Evolutionary conservation across 306 rosid genomes (phyloP).

Genomic region (Prunus mume): DNA sequence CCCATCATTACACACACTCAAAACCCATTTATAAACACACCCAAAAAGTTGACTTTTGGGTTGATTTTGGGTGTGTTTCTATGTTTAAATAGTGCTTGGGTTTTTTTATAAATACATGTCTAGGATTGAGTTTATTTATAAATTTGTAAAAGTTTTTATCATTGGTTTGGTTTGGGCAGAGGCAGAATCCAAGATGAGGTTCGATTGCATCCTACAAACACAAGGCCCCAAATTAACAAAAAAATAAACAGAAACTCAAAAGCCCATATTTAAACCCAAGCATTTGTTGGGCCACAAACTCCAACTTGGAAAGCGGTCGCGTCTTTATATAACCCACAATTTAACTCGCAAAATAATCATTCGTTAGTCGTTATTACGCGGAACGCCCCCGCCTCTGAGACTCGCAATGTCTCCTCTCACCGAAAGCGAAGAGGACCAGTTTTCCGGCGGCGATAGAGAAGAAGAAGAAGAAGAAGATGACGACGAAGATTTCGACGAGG

Average conservation of each 20-base stretch:
- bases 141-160: too few species aligned
- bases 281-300: not conserved
- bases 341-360: not conserved
- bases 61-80: too few species aligned
- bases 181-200: not conserved
- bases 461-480: constrained; percentile 21
- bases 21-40: too few species aligned
- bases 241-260: not conserved
- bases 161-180: too few species aligned
- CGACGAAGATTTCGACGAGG: constrained; percentile 54
- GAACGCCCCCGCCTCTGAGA: not conserved
- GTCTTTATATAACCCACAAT: not conserved
- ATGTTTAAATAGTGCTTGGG: too few species aligned
- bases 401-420: constrained; percentile 37
- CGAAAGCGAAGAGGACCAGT: constrained; percentile 26
- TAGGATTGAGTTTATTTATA: too few species aligned
- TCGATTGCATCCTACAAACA: not conserved
- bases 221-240: not conserved
- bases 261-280: not conserved
- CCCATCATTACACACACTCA: too few species aligned
- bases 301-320: not conserved
- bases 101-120: too few species aligned
- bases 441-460: constrained; percentile 16
- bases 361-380: not conserved
- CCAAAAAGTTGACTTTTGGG: too few species aligned